These are phyloP conservation scores for Angophora floribunda DNA, from an alignment of 345 rosid genomes.

Conservation along the genomic window DNA sequence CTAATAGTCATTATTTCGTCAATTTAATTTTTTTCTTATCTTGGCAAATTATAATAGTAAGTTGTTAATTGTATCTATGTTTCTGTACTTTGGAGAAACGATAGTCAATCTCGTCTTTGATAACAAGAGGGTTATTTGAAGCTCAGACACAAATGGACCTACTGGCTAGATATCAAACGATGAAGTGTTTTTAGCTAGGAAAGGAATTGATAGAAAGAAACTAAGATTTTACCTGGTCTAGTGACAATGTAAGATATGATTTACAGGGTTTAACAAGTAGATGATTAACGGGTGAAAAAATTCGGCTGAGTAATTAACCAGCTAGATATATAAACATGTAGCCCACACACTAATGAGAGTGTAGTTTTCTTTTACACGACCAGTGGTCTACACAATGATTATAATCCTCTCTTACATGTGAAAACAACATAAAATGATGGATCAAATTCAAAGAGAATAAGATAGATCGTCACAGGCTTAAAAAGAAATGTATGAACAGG, in stretches of 20 bases:
- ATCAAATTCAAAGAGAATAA: neutral
- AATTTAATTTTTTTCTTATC: neutral
- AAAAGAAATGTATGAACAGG: neutral
- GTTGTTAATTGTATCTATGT: neutral
- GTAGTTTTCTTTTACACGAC: neutral
- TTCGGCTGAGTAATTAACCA: neutral
- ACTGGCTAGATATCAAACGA: neutral
- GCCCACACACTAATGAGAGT: neutral
- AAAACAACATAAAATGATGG: neutral
- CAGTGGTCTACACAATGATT: neutral
- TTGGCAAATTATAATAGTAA: neutral
- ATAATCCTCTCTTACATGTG: neutral
- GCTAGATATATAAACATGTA: neutral
- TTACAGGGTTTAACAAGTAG: neutral
- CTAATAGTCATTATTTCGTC: neutral
- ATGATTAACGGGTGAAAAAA: too few relatives aligned
- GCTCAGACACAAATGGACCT: neutral
- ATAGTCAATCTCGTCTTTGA: neutral
- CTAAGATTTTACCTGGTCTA: neutral
- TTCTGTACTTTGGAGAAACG: neutral
- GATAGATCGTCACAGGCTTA: neutral
- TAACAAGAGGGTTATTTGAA: neutral
- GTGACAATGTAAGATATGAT: neutral
- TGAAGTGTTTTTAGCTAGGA: neutral
- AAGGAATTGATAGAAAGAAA: neutral